Percentiles rank a stretch among this genome's conserved stretches.
These are phyloP conservation scores for Daldinia caldariorum DNA, from an alignment of 495 filamentous ascomycete genomes.

Conservation along the genomic window DNA sequence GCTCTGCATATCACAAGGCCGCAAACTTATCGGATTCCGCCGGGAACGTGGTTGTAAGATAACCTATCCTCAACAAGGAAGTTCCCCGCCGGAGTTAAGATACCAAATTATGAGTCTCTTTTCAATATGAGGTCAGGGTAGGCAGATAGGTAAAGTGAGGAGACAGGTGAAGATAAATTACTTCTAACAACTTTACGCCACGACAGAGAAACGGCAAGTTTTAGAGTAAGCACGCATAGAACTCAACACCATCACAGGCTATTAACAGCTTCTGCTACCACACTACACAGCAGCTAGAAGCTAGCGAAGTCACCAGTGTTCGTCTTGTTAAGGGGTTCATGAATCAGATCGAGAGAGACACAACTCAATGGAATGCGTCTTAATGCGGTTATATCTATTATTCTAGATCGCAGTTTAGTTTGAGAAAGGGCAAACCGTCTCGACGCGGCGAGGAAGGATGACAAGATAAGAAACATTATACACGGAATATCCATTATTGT, in stretches of 20 bases:
- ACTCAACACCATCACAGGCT: too few species aligned
- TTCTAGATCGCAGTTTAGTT: neutral
- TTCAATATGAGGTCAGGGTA: too few species aligned
- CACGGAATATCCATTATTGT: neutral
- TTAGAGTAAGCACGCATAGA: too few species aligned
- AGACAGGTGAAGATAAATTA: too few species aligned
- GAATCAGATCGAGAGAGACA: neutral
- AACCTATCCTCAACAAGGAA: too few species aligned
- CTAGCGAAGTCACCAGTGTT: neutral
- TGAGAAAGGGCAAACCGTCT: neutral
- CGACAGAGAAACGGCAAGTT: too few species aligned
- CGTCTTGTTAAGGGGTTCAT: neutral
- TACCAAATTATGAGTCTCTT: neutral
- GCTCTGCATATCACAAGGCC: neutral
- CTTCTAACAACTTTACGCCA: too few species aligned
- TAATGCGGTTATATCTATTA: neutral
- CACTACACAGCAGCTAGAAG: neutral
- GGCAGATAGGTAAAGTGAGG: too few species aligned
- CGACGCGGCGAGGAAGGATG: neutral
- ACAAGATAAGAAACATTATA: neutral
- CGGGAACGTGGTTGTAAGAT: neutral
- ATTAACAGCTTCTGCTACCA: neutral
- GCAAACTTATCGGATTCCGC: neutral
- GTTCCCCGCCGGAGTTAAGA: conserved; percentile 2
- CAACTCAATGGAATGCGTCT: neutral